Evolutionary conservation across 225 moss, liverwort and hornwort genomes (phyloP).

Genomic region (Physcomitrium patens): DNA sequence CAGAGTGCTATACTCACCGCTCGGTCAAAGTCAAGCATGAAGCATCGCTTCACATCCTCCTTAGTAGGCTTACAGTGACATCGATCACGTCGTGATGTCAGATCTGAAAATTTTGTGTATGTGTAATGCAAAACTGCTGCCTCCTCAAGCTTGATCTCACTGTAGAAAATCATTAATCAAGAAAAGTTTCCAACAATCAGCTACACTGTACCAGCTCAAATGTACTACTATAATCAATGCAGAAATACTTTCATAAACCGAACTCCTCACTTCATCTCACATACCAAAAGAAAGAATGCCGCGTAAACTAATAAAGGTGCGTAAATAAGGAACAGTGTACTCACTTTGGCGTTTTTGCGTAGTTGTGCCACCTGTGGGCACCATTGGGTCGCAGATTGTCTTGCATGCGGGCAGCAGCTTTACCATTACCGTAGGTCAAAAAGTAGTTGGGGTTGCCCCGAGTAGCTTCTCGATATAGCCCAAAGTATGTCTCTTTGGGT

Average conservation of each 20-base stretch:
- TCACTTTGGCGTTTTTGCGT: constrained; percentile 93
- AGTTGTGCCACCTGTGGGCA: constrained; percentile 99
- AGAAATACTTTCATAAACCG: background rate
- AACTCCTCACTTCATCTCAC: background rate
- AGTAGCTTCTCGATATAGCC: constrained; percentile 93
- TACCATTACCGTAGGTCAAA: constrained; percentile 96
- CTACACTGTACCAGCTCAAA: constrained; percentile 13
- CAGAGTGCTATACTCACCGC: constrained; percentile 59
- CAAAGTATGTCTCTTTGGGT: constrained; percentile 97
- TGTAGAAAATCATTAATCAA: constrained; percentile 37
- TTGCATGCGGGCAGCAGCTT: constrained; percentile 96
- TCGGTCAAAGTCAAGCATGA: constrained; percentile 99
- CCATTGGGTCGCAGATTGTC: constrained; percentile 93
- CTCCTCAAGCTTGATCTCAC: constrained; percentile 95
- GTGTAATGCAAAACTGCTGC: constrained; percentile 97
- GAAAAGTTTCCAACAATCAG: background rate
- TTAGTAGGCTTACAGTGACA: constrained; percentile 99
- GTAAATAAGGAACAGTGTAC: constrained; percentile 27
- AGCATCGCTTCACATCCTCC: constrained; percentile 99
- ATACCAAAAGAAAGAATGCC: constrained; percentile 8
- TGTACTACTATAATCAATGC: background rate
- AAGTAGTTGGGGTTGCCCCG: constrained; percentile 98
- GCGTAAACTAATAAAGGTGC: background rate
- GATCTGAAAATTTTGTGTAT: constrained; percentile 94
- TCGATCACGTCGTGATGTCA: constrained; percentile 95